Base-by-base conservation (phyloP, 306 rosid genomes). In the Prunus armeniaca region DNA sequence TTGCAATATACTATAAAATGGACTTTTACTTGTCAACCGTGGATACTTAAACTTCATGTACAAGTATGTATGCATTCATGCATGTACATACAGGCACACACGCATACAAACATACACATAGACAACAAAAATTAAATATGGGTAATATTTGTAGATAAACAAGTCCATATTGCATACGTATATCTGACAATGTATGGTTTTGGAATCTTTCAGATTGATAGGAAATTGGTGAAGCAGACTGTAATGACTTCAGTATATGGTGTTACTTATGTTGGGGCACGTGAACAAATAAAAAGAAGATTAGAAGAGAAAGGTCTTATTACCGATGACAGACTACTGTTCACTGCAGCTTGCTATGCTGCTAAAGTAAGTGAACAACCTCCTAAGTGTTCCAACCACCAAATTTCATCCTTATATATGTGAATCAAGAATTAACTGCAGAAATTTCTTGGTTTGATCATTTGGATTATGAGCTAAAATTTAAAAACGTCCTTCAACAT, bases 191-290 rank as follows among this genome's bases (percentile, higher is more conserved):
- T 51, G 27, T 38, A 52, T 75, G 50, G 63, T 65, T 88, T 67
- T 81, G 79, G 80, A 76, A 76, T 46, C 52, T 81, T 88, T 75
- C 93, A 92, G 97, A 89, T 92, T 73, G 97, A 92, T 61, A 88
- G 96, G 82, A 92, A 90, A 86, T 85, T 90, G 82, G 97, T 93
- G 71, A 93, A 90, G 66, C 96, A 93, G 79, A 93, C 96, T 17
- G 96, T 93, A 76, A 93, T 93, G 97, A 93, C 96, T 80, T 93
- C 97, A 72, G 96, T 93, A 22, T 93, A 90, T 80, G 97, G 96
- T 68, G 97, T 93, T 66, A 90, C 97, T 46, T 93, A 72, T 68
- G 84, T 93, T 84, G 97, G 97, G 83, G 97, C 96, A 5, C 91
- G 93, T 22, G 93, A 93, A 65, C 97, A 93, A 81, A 93, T 93